Percentiles rank a stretch among this genome's conserved stretches.
These are phyloP conservation scores for Pterocarpus macrocarpus DNA, from an alignment of 306 rosid species.

Conservation along the genomic window DNA sequence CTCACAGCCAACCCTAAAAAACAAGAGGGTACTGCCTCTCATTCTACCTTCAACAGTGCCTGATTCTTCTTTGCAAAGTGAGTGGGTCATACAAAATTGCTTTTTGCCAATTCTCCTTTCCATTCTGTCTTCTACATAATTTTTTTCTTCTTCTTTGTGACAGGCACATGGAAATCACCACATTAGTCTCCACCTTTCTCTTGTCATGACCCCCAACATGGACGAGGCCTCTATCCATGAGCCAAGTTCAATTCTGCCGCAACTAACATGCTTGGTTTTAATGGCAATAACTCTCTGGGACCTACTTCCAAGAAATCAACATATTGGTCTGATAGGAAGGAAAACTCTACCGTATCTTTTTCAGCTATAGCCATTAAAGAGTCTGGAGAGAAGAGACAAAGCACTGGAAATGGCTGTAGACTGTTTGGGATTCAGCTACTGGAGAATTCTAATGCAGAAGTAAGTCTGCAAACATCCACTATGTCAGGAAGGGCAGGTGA, in stretches of 20 bases:
- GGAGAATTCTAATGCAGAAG: slow-evolving; percentile 70
- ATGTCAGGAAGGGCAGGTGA: slow-evolving; percentile 64
- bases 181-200: slow-evolving; percentile 69
- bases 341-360: slow-evolving; percentile 67
- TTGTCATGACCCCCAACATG: slow-evolving; percentile 60
- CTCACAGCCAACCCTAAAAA: slow-evolving; percentile 79
- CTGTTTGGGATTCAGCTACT: slow-evolving; percentile 91
- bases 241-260: slow-evolving; percentile 72
- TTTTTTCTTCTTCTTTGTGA: slow-evolving; percentile 30
- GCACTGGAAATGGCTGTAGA: slow-evolving; percentile 78
- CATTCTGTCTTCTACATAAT: slow-evolving; percentile 18
- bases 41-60: slow-evolving; percentile 69
- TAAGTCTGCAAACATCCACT: slow-evolving; percentile 57
- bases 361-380: slow-evolving; percentile 68
- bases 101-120: slow-evolving; percentile 12
- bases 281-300: slow-evolving; percentile 61
- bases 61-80: slow-evolving; percentile 76
- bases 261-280: slow-evolving; percentile 67
- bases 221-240: slow-evolving; percentile 68
- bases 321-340: slow-evolving; percentile 76
- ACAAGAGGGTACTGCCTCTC: slow-evolving; percentile 84
- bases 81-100: slow-evolving; percentile 29
- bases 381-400: slow-evolving; percentile 72
- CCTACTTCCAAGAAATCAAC: slow-evolving; percentile 67
- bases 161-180: slow-evolving; percentile 84